phyloP scores from a whole-genome alignment of 345 rosid genomes.

The Rhizophora apiculata region DNA sequence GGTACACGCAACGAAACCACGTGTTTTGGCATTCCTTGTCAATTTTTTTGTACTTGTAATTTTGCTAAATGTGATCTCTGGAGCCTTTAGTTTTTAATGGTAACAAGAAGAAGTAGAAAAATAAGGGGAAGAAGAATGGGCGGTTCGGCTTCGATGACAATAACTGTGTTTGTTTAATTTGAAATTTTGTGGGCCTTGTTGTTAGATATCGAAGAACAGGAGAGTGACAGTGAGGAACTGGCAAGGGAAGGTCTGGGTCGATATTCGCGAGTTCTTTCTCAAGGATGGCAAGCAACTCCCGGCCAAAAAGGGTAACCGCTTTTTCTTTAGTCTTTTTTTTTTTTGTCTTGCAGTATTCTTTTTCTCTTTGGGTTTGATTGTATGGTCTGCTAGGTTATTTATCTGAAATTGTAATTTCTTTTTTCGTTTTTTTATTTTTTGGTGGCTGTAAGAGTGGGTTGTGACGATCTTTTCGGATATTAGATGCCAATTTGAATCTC shows the following conservation, averaged over 20 bases:
- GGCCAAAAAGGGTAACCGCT: slow-evolving; percentile 66
- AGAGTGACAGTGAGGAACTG: slow-evolving; percentile 82
- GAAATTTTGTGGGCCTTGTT: not conserved
- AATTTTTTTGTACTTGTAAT: slow-evolving; percentile 9
- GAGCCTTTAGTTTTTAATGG: no score
- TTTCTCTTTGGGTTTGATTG: not conserved
- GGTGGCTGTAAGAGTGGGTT: no score
- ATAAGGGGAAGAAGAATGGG: no score
- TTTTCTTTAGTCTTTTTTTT: not conserved
- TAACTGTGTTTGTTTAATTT: no score
- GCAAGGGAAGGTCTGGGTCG: slow-evolving; percentile 74
- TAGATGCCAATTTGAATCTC: no score
- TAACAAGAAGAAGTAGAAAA: no score
- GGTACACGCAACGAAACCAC: slow-evolving; percentile 16
- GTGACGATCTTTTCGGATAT: no score
- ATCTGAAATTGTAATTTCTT: not conserved
- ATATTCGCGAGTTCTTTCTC: slow-evolving; percentile 85
- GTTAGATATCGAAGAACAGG: slow-evolving; percentile 77
- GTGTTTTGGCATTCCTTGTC: not conserved
- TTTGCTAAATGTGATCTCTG: no score
- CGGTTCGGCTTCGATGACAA: no score
- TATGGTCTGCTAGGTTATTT: not conserved
- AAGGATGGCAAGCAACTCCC: slow-evolving; percentile 82
- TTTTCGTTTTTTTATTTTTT: not conserved
- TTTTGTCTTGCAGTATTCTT: not conserved